Conservation (phyloP, 176 grass and related monocot genomes). For the Rhynchospora breviuscula region DNA sequence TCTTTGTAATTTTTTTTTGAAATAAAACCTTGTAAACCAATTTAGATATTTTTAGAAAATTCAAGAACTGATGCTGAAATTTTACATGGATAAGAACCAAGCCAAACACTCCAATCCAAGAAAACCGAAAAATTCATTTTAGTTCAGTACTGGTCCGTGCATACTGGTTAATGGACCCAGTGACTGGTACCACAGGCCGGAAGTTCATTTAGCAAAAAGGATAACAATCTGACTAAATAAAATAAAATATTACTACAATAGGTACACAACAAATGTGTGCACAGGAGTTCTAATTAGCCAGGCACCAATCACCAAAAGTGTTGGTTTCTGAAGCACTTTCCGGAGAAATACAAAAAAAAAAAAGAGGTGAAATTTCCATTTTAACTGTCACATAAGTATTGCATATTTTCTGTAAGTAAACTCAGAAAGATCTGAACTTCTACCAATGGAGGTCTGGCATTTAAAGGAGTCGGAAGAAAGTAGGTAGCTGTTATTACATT, state of each 20-base stretch:
- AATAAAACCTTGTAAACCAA: not conserved
- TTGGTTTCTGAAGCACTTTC: constrained; percentile 8
- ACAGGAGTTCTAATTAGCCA: not conserved
- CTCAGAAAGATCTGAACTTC: not conserved
- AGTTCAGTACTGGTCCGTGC: no score
- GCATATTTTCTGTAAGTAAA: not conserved
- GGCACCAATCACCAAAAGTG: not conserved
- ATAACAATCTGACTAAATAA: not conserved
- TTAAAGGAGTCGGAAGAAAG: constrained; percentile 13
- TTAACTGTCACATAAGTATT: not conserved
- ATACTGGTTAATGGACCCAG: not conserved
- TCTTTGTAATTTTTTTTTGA: not conserved
- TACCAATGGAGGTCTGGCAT: not conserved
- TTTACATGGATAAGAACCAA: not conserved
- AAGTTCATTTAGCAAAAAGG: not conserved
- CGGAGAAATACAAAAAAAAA: not conserved
- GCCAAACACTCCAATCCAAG: not conserved
- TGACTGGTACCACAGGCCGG: not conserved
- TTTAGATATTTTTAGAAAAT: no score
- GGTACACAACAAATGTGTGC: not conserved
- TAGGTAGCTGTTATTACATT: constrained; percentile 12
- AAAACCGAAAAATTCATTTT: not conserved
- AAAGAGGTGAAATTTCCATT: not conserved
- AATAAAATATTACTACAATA: not conserved
- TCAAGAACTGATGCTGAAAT: not conserved